Conservation (phyloP, 345 rosid species). For the Dimocarpus longan region DNA sequence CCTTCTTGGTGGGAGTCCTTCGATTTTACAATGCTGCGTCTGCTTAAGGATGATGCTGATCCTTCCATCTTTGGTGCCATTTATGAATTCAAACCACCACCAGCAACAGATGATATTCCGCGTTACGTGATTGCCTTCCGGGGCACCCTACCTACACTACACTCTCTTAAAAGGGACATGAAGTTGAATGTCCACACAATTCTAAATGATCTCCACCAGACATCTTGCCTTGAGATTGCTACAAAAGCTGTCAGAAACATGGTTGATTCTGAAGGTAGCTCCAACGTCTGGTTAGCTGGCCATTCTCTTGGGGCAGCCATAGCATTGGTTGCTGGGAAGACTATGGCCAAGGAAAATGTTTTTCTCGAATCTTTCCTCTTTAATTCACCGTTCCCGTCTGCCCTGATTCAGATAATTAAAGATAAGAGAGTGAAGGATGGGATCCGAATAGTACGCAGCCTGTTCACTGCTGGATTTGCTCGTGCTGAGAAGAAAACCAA, state of each 20-base stretch:
- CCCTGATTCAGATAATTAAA: slow-evolving; percentile 72
- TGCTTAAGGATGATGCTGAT: slow-evolving; percentile 70
- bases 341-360: slow-evolving; percentile 57
- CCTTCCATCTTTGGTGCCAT: slow-evolving; percentile 80
- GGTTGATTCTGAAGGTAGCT: slow-evolving; percentile 64
- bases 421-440: slow-evolving; percentile 64
- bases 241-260: slow-evolving; percentile 68
- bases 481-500: slow-evolving; percentile 59
- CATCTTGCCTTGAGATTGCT: slow-evolving; percentile 75
- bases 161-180: slow-evolving; percentile 65
- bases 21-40: slow-evolving; percentile 52
- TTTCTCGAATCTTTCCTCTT: slow-evolving; percentile 69
- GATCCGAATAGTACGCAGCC: slow-evolving; percentile 63
- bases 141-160: slow-evolving; percentile 73
- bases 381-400: slow-evolving; percentile 80
- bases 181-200: slow-evolving; percentile 62
- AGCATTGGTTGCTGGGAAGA: slow-evolving; percentile 79
- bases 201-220: slow-evolving; percentile 62
- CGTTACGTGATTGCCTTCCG: slow-evolving; percentile 74
- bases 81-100: slow-evolving; percentile 57
- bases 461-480: slow-evolving; percentile 85
- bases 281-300: slow-evolving; percentile 87
- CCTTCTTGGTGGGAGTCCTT: slow-evolving; percentile 88
- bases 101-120: slow-evolving; percentile 47
- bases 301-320: slow-evolving; percentile 91